phyloP scores from a whole-genome alignment of 148 eudicot genomes.

The Suaeda aralocaspica region DNA sequence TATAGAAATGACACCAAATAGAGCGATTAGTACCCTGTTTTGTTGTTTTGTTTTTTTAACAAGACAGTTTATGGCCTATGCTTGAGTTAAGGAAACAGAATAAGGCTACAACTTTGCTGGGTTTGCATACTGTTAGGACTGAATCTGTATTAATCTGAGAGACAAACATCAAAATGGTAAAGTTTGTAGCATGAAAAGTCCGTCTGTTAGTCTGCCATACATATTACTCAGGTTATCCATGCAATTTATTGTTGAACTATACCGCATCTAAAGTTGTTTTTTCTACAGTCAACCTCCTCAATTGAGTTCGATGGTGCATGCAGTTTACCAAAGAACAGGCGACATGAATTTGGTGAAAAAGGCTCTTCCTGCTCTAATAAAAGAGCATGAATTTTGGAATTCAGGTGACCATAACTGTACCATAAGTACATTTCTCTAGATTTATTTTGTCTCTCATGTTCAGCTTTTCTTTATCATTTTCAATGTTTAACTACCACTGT shows the following conservation, averaged over 20 bases:
- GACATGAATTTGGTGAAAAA: constrained; percentile 52
- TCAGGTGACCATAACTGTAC: constrained; percentile 42
- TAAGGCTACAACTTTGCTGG: background rate
- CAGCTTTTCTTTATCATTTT: background rate
- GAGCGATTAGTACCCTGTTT: no score
- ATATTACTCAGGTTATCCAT: background rate
- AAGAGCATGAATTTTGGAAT: constrained; percentile 80
- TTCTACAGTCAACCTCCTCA: constrained; percentile 81
- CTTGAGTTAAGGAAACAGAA: background rate
- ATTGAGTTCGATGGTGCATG: constrained; percentile 75
- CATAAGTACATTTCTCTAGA: background rate
- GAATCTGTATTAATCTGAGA: background rate
- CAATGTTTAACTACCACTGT: background rate
- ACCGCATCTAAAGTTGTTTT: constrained; percentile 15
- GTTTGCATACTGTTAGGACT: background rate
- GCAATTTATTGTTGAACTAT: background rate
- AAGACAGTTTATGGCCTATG: background rate
- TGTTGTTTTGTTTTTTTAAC: no score
- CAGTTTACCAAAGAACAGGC: constrained; percentile 52
- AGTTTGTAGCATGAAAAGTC: background rate
- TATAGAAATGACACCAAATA: background rate
- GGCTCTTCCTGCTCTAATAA: constrained; percentile 65
- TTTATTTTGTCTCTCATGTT: background rate
- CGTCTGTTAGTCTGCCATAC: background rate
- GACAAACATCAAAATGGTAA: background rate